Conservation (phyloP, 129 eudicot genomes). For the Ambrosia artemisiifolia region DNA sequence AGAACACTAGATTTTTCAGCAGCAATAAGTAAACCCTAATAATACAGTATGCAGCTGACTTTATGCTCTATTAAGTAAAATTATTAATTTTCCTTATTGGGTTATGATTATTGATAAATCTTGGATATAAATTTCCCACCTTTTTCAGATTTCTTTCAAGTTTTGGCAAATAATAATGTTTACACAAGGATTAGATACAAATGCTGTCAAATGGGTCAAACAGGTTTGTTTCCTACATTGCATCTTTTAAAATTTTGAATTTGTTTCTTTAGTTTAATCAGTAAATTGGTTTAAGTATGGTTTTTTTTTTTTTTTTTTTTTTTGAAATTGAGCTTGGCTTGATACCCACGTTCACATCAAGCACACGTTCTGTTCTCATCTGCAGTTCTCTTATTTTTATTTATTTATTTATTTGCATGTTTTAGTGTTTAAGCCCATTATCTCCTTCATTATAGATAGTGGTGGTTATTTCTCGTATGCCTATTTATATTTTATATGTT, state of each 20-base stretch:
- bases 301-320: too few species aligned
- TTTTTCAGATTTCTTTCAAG: constrained; percentile 1
- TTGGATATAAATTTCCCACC: neutral
- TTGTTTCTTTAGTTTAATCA: constrained; percentile 14
- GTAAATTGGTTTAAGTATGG: neutral
- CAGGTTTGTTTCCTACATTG: constrained; percentile 36
- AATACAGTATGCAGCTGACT: constrained; percentile 3
- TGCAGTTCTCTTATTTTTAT: too few species aligned
- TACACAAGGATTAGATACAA: constrained; percentile 70
- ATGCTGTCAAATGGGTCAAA: constrained; percentile 74
- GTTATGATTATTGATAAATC: constrained; percentile 6
- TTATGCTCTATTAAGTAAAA: constrained; percentile 5
- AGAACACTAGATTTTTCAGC: neutral
- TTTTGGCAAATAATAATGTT: constrained; percentile 41
- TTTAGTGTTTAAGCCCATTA: too few species aligned
- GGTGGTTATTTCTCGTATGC: too few species aligned
- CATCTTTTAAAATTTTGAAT: neutral
- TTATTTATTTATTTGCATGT: too few species aligned
- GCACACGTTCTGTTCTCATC: too few species aligned
- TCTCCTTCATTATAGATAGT: too few species aligned
- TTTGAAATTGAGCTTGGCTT: neutral
- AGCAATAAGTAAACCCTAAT: constrained; percentile 10
- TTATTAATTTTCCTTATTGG: constrained; percentile 11
- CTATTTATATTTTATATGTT: too few species aligned
- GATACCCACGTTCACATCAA: too few species aligned